These are phyloP conservation scores for Arabis alpina DNA, from an alignment of 345 rosid species.

Conservation along the genomic window DNA sequence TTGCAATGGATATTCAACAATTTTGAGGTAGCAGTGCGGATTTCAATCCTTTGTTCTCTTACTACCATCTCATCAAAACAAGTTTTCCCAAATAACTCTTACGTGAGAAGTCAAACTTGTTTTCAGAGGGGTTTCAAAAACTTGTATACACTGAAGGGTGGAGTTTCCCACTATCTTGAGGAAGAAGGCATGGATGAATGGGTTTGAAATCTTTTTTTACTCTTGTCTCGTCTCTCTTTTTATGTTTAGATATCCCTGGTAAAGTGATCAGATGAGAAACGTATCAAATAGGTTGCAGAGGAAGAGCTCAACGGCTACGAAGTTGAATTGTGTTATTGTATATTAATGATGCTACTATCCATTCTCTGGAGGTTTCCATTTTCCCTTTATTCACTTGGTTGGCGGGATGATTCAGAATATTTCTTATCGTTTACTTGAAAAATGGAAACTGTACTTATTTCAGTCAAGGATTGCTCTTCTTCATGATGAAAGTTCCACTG, in stretches of 20 bases:
- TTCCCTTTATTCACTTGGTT: conserved; percentile 1
- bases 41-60: conserved; percentile 13
- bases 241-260: no score
- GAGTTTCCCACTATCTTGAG: conserved; percentile 85
- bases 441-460: conserved; percentile 5
- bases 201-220: conserved; percentile 91
- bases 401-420: neutral
- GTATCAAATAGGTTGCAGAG: no score
- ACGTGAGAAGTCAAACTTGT: conserved; percentile 34
- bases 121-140: conserved; percentile 79
- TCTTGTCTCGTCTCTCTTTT: conserved; percentile 70
- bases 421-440: conserved; percentile 5
- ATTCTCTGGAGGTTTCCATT: conserved; percentile 41
- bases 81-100: conserved; percentile 30
- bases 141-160: conserved; percentile 82
- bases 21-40: conserved; percentile 63
- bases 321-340: no score
- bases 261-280: no score
- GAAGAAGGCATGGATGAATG: conserved; percentile 70
- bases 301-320: no score
- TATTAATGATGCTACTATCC: no score
- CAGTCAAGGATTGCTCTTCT: conserved; percentile 62
- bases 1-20: conserved; percentile 91
- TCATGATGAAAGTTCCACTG: conserved; percentile 58
- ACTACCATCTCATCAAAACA: conserved; percentile 19